Conservation (phyloP, 305 asterid species). For the Fraxinus dipetala region DNA sequence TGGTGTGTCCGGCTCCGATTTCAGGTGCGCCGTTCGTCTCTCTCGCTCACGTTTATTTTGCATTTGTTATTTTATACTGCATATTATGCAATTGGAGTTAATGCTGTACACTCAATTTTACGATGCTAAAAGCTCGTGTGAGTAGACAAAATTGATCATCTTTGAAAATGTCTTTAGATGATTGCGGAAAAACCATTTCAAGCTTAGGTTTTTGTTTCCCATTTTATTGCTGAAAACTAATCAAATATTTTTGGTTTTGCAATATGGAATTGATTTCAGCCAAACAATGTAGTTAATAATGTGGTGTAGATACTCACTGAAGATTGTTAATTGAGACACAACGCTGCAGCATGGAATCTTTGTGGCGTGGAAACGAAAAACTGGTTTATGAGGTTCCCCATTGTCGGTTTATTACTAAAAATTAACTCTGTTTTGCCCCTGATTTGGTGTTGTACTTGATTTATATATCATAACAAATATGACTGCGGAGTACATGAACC, state of each 20-base stretch:
- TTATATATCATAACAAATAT: not conserved
- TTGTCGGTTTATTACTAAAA: not conserved
- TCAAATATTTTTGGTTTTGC: not conserved
- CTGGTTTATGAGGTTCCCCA: slow-evolving; percentile 11
- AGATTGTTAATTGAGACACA: not conserved
- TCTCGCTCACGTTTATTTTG: not conserved
- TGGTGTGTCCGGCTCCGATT: slow-evolving; percentile 65
- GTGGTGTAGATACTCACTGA: not conserved
- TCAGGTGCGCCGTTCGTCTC: slow-evolving; percentile 39
- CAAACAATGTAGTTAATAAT: not conserved
- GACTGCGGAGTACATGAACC: not conserved
- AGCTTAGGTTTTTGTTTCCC: not conserved
- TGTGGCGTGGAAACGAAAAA: not conserved
- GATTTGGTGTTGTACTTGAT: not conserved
- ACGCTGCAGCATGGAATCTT: not conserved
- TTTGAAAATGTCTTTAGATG: not conserved
- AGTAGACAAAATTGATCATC: not conserved
- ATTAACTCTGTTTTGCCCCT: not conserved
- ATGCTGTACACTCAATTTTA: not conserved
- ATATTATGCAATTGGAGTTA: not conserved
- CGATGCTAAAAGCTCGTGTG: not conserved
- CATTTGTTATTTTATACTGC: not conserved
- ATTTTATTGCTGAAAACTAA: not conserved
- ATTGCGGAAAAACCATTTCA: not conserved
- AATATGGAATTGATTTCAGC: not conserved